Evolutionary conservation across 257 asterid species (phyloP).

Genomic region (Echium plantagineum): DNA sequence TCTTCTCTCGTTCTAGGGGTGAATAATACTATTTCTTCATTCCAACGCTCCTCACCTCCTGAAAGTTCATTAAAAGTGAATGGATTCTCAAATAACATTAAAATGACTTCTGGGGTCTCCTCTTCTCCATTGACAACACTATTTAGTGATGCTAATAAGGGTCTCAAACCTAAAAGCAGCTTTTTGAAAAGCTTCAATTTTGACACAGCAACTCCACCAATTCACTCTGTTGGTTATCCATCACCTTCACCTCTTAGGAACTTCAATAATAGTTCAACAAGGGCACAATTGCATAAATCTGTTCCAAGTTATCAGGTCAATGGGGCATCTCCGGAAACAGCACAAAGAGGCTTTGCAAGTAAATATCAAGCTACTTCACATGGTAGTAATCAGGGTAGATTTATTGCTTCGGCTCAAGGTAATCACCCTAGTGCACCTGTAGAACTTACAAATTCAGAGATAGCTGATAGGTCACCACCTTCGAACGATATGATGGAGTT

Average conservation of each 20-base stretch:
- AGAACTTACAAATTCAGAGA: slow-evolving; percentile 9
- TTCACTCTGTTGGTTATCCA: slow-evolving; percentile 10
- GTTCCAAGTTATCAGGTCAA: slow-evolving; percentile 13
- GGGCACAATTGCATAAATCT: slow-evolving; percentile 10
- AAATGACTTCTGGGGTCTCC: slow-evolving; percentile 17
- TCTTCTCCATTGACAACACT: slow-evolving; percentile 4
- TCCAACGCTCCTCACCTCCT: slow-evolving; percentile 12
- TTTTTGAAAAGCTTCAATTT: slow-evolving; percentile 17
- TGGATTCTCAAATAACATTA: slow-evolving; percentile 11
- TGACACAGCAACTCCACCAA: slow-evolving; percentile 8
- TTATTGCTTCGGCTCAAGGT: not conserved
- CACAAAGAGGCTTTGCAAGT: slow-evolving; percentile 14
- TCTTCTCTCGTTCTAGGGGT: slow-evolving; percentile 8
- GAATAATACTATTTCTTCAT: slow-evolving; percentile 14
- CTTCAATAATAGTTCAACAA: slow-evolving; percentile 15
- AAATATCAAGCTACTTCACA: slow-evolving; percentile 12
- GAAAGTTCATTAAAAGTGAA: slow-evolving; percentile 12
- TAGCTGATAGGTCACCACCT: slow-evolving; percentile 10
- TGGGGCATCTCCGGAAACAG: slow-evolving; percentile 10
- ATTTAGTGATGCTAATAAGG: slow-evolving; percentile 20
- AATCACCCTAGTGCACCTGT: slow-evolving; percentile 14
- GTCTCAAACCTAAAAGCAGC: slow-evolving; percentile 12
- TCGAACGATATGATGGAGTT: slow-evolving; percentile 24
- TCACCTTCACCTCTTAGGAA: slow-evolving; percentile 15
- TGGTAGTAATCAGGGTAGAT: not conserved